Base-by-base conservation (phyloP, 2,329 filamentous ascomycete genomes). In the Trichoderma sp. region DNA sequence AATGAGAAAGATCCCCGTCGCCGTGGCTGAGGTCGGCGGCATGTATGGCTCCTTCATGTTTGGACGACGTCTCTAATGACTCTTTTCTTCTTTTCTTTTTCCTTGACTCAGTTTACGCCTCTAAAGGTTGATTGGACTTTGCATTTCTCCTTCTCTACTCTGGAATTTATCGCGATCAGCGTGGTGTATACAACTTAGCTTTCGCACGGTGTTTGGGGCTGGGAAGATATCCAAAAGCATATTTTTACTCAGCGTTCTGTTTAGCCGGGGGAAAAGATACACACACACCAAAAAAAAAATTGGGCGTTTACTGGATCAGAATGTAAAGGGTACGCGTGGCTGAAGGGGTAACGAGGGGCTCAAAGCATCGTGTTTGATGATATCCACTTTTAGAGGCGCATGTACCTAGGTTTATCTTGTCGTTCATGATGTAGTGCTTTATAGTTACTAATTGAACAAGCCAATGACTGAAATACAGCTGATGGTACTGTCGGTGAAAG, bases 1-100 rank as follows among this genome's bases (percentile, higher is more conserved):
- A 42, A 93, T 93, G 88, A 86, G 91, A 70, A 95, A 98, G 81
- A 86, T 98, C 50, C 96, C 94, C n/a, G 90, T 98, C 72, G 93
- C 92, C 29, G 88, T 89, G 75, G 92, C 94, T 64, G 94, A 98
- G 78, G 91, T 98, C 29, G 95, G 97, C 73, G 93, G 93, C 70
- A 96, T 97, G 76, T 97, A 98, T 76, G 95, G 95, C 25, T 86
- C 82, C 27, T 88, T 86, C 74, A 89, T 89, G 86, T 89, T 88
- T 79, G 85, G 85, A 74, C 80, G 85, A 72, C 84, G 85, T 74
- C 77, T 88, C 67, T 88, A 81, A 45, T 35, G 29, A 37, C 32
- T 7, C 22, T 19, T 25, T 35, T 56, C 5, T 39, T 45, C 17
- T 17, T 12, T 32, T 53, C n/a, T 9, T 48, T 25, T 52, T 29